These are phyloP conservation scores for Cerioporus squamosus DNA, from an alignment of 1,284 basidiomycete genomes.

Conservation along the genomic window DNA sequence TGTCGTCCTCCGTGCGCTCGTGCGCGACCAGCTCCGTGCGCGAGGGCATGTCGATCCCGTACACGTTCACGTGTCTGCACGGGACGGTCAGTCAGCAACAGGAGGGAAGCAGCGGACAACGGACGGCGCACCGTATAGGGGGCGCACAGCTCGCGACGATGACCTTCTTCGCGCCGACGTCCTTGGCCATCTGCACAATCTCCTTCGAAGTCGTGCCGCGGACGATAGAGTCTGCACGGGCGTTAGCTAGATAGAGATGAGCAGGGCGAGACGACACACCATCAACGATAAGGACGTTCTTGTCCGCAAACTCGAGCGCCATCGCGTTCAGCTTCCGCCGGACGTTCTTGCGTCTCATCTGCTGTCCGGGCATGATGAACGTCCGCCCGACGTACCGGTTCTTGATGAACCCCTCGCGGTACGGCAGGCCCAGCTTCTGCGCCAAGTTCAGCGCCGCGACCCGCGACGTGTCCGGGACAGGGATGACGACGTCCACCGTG, in stretches of 20 bases:
- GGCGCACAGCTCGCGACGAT: constrained; percentile 98
- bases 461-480: constrained; percentile 95
- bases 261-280: constrained; percentile 52
- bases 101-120: neutral
- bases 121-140: constrained; percentile 75
- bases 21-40: constrained; percentile 93
- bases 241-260: neutral
- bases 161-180: constrained; percentile 97
- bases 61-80: constrained; percentile 90
- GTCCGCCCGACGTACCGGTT: constrained; percentile 98
- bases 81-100: neutral
- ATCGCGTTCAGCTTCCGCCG: constrained; percentile 97
- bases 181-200: constrained; percentile 99
- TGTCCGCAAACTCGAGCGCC: constrained; percentile 96
- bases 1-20: constrained; percentile 74
- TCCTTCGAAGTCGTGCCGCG: constrained; percentile 99
- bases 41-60: constrained; percentile 99
- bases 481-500: constrained; percentile 94
- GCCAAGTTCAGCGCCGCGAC: constrained; percentile 97
- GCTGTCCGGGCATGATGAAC: constrained; percentile 99
- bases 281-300: constrained; percentile 96
- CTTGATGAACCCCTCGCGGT: constrained; percentile 99
- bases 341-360: constrained; percentile 94
- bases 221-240: constrained; percentile 87
- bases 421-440: constrained; percentile 89